Evolutionary conservation across 352 stramenopile genomes (phyloP), one percentile per base, ranked within the genome.

Genomic region (Pythium biforme): DNA sequence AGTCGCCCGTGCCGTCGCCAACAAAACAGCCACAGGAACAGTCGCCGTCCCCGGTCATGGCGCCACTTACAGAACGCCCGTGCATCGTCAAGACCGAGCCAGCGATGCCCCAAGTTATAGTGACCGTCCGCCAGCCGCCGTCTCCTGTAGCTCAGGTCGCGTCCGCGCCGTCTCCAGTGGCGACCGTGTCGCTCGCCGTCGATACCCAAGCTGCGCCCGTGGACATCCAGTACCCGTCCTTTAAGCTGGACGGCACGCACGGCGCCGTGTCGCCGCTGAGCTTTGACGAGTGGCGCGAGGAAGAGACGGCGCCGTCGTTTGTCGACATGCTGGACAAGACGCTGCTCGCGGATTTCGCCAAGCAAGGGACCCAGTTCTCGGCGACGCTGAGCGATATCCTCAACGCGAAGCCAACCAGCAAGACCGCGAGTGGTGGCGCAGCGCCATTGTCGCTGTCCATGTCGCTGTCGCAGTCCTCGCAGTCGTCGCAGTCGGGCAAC

Each of bases 271-370:
- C 79, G 14, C 77, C 77, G 5, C 60, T 90, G 51, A 80, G 81
- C 62, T 81, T 84, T 39, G 77, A 87, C 50, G 77, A 88, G 50
- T 90, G 79, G 79, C 80, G 71, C 41, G 72, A 88, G 34, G 65
- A 76, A 20, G 55, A 66, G 31, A 57, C 59, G 31, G 57, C 59
- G 0, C 56, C 67, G 12, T 56, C 67, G 15, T 76, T 76, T 27
- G 72, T 68, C n/a, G 72, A 70, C 33, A 72, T 84, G 34, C 61
- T 86, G 34, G 75, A 86, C 46, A 73, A 66, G 25, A 68, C 81
- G 45, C 60, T 77, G 33, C 62, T 86, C 43, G 65, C 69, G 26
- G 71, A 83, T 46, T 71, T 83, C 37, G 80, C 75, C 26, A 77
- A 81, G 46, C 62, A 63, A 8, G 65, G 77, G 14, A 40, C 72